phyloP scores from a whole-genome alignment of 1,284 basidiomycete genomes.

The Melanopsichium pennsylvanicum region DNA sequence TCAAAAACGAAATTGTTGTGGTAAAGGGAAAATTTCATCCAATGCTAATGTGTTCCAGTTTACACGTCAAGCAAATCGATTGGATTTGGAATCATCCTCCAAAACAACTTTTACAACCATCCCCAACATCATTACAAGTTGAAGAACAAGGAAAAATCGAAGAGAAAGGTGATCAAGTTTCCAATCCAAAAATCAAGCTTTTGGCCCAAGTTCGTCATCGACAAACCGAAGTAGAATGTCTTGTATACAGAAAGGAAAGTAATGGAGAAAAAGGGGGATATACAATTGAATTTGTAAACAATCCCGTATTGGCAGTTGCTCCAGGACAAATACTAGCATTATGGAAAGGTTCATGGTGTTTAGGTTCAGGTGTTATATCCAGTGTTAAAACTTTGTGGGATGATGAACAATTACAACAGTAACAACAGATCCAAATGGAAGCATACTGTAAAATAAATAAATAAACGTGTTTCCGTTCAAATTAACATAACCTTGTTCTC shows the following conservation, averaged over 20 bases:
- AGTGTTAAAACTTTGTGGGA: slow-evolving; percentile 43
- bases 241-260: slow-evolving; percentile 47
- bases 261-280: slow-evolving; percentile 11
- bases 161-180: too few species aligned
- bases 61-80: slow-evolving; percentile 25
- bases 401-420: too few species aligned
- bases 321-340: slow-evolving; percentile 81
- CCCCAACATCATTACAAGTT: too few species aligned
- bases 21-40: slow-evolving; percentile 79
- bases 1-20: slow-evolving; percentile 75
- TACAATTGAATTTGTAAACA: slow-evolving; percentile 69
- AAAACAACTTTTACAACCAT: slow-evolving; percentile 52
- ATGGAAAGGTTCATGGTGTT: slow-evolving; percentile 79
- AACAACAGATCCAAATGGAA: too few species aligned
- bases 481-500: too few species aligned
- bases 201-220: slow-evolving; percentile 77
- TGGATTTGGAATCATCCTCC: slow-evolving; percentile 36
- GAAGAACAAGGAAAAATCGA: slow-evolving; percentile 69
- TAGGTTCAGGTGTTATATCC: slow-evolving; percentile 80
- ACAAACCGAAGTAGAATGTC: slow-evolving; percentile 72
- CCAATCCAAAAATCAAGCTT: slow-evolving; percentile 76
- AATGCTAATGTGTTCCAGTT: slow-evolving; percentile 69
- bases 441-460: too few species aligned
- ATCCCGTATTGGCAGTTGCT: slow-evolving; percentile 76
- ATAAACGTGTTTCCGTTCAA: too few species aligned